Conservation (phyloP, 2,329 filamentous ascomycete genomes). For the Aspergillus sergii region DNA sequence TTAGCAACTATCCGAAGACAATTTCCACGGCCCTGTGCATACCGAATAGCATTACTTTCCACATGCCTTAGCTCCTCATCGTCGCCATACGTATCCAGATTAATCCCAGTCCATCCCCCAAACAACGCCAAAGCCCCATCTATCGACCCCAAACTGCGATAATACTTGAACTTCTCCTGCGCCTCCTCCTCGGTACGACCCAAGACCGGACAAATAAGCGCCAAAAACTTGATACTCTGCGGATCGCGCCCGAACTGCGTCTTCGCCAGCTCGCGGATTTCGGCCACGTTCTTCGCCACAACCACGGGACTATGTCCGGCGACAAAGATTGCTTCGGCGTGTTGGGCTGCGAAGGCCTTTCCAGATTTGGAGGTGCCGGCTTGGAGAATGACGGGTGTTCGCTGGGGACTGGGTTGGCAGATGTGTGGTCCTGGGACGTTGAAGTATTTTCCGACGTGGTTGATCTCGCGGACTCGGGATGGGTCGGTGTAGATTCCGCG, state of each 20-base stretch:
- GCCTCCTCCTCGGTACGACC: constrained; percentile 69
- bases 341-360: constrained; percentile 67
- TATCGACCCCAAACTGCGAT: constrained; percentile 61
- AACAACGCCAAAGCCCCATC: constrained; percentile 72
- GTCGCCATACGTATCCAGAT: constrained; percentile 62
- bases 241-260: constrained; percentile 60
- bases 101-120: constrained; percentile 73
- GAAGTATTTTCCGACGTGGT: constrained; percentile 68
- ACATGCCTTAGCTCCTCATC: constrained; percentile 65
- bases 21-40: constrained; percentile 16
- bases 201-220: constrained; percentile 66
- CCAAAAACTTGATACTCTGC: constrained; percentile 66
- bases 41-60: constrained; percentile 63
- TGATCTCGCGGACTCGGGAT: constrained; percentile 63
- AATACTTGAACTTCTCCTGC: constrained; percentile 63
- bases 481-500: constrained; percentile 63
- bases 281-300: constrained; percentile 63
- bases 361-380: constrained; percentile 69
- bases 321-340: constrained; percentile 73
- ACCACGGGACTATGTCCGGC: constrained; percentile 66
- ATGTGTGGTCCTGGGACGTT: constrained; percentile 67
- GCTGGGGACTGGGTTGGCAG: constrained; percentile 66
- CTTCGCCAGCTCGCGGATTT: constrained; percentile 61
- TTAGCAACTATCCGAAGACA: neutral
- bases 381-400: constrained; percentile 70